These are phyloP conservation scores for Sugiyamaella xylanicola DNA, from an alignment of 1,139 yeast species.

Conservation along the genomic window DNA sequence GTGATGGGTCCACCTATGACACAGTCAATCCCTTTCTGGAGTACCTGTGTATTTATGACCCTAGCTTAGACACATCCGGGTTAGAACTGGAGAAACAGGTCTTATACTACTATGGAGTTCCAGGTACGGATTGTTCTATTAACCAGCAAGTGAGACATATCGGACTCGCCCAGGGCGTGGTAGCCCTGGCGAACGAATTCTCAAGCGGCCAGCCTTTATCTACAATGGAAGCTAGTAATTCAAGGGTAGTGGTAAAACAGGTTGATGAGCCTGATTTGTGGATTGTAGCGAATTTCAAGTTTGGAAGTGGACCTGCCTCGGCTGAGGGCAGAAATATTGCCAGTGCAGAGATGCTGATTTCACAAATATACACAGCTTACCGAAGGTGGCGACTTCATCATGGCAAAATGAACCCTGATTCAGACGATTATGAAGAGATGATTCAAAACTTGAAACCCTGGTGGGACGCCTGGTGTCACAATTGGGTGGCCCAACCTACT, in stretches of 20 bases:
- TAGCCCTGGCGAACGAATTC: constrained; percentile 37
- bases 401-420: constrained; percentile 29
- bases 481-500: constrained; percentile 34
- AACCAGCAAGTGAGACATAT: constrained; percentile 35
- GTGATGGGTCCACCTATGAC: neutral
- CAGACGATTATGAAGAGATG: constrained; percentile 25
- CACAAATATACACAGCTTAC: constrained; percentile 35
- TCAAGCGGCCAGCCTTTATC: constrained; percentile 34
- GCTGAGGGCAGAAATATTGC: constrained; percentile 28
- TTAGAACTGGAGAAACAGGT: constrained; percentile 35
- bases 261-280: constrained; percentile 37
- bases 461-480: constrained; percentile 38
- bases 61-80: constrained; percentile 36
- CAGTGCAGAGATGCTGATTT: constrained; percentile 31
- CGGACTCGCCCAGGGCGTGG: constrained; percentile 40
- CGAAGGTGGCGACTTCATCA: constrained; percentile 37
- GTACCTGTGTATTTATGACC: constrained; percentile 39
- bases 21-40: constrained; percentile 7
- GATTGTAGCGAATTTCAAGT: constrained; percentile 33
- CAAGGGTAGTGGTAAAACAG: constrained; percentile 34
- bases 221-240: constrained; percentile 34
- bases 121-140: constrained; percentile 25
- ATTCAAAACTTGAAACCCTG: constrained; percentile 32
- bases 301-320: constrained; percentile 21
- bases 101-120: constrained; percentile 34